Conservation (phyloP, 2,329 filamentous ascomycete genomes). For the Aspergillus ustus region DNA sequence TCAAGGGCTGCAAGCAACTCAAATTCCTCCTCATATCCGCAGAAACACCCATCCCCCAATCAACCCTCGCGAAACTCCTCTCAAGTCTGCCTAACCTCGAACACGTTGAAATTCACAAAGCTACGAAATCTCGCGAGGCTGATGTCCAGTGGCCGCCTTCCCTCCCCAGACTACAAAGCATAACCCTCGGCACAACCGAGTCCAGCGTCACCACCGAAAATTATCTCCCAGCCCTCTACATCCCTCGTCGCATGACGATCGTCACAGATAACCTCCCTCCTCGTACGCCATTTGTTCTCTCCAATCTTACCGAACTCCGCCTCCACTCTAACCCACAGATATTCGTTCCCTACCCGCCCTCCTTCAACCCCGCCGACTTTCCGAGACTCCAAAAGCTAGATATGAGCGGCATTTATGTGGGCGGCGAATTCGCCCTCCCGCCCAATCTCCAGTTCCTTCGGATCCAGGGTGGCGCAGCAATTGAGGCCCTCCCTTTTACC, state of each 20-base stretch:
- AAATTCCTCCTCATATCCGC: constrained; percentile 32
- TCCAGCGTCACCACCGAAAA: constrained; percentile 14
- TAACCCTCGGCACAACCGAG: constrained; percentile 29
- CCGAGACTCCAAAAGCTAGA: constrained; percentile 34
- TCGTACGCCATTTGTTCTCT: constrained; percentile 14
- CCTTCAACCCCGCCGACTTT: constrained; percentile 23
- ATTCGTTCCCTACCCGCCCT: constrained; percentile 24
- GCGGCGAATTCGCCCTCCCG: constrained; percentile 30
- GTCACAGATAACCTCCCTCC: constrained; percentile 17
- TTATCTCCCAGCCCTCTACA: constrained; percentile 23
- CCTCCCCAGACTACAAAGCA: constrained; percentile 38
- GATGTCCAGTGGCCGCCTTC: constrained; percentile 28
- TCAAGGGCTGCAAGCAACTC: constrained; percentile 32
- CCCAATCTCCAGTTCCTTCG: constrained; percentile 35
- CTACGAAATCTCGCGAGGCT: constrained; percentile 20
- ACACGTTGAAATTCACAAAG: constrained; percentile 30
- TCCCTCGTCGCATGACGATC: constrained; percentile 21
- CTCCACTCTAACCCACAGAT: constrained; percentile 34
- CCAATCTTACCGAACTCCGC: constrained; percentile 40
- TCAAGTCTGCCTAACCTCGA: constrained; percentile 34
- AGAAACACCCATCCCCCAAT: constrained; percentile 31
- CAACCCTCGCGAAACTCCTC: constrained; percentile 32
- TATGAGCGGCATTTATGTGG: constrained; percentile 32
- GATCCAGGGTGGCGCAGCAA: constrained; percentile 29
- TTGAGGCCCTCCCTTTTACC: constrained; percentile 20